These are phyloP conservation scores for Salvia hispanica DNA, from an alignment of 257 asterid species.

Conservation along the genomic window DNA sequence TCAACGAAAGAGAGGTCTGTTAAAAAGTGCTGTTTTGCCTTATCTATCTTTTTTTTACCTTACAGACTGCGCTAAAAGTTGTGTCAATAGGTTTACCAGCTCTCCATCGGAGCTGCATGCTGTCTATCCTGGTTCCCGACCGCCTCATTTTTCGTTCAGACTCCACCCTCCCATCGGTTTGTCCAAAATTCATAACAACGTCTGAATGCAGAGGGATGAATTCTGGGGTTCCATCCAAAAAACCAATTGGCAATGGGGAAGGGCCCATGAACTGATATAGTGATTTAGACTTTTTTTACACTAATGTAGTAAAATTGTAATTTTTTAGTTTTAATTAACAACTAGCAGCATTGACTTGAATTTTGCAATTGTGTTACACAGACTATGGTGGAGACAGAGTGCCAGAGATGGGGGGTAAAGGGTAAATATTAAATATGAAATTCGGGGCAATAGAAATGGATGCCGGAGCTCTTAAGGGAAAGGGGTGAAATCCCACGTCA, in stretches of 20 bases:
- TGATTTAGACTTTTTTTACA: no score
- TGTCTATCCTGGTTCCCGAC: constrained; percentile 89
- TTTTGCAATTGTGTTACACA: constrained; percentile 11
- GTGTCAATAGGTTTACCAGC: constrained; percentile 66
- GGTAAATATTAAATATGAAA: constrained; percentile 82
- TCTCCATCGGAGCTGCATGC: constrained; percentile 95
- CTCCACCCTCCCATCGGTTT: constrained; percentile 66
- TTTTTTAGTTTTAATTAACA: no score
- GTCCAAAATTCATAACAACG: no score
- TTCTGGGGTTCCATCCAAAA: no score
- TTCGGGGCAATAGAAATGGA: constrained; percentile 81
- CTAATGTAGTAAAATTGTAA: no score
- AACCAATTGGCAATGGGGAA: no score
- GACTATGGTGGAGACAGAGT: constrained; percentile 80
- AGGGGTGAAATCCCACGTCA: constrained; percentile 71
- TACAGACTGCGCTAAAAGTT: no score
- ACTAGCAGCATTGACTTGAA: no score
- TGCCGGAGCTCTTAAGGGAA: constrained; percentile 91
- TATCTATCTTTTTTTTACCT: no score
- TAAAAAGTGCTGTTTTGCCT: no score
- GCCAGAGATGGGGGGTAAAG: constrained; percentile 94
- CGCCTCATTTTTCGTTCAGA: constrained; percentile 82
- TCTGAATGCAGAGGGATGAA: no score
- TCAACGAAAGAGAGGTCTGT: constrained; percentile 84
- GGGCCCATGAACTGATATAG: no score